phyloP scores from a whole-genome alignment of 1,284 basidiomycete genomes.

The Gomphus bonarii region DNA sequence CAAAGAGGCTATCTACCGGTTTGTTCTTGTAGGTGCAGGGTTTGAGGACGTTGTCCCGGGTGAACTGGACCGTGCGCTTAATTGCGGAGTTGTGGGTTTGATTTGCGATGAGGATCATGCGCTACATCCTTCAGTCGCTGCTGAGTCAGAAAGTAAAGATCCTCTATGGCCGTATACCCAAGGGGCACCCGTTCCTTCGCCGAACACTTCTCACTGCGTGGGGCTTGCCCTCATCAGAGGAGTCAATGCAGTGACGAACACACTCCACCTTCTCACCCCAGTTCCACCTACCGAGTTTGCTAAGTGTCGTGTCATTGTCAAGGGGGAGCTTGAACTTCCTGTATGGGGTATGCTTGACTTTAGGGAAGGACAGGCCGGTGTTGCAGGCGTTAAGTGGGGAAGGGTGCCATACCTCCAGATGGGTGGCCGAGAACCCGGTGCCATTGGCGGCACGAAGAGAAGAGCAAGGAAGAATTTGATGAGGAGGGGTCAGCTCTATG shows the following conservation, averaged over 20 bases:
- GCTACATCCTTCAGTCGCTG: background rate
- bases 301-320: conserved; percentile 47
- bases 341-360: conserved; percentile 83
- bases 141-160: background rate
- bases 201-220: conserved; percentile 46
- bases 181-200: conserved; percentile 39
- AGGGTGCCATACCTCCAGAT: conserved; percentile 78
- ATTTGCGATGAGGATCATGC: conserved; percentile 36
- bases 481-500: conserved; percentile 65
- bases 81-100: conserved; percentile 74
- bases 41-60: conserved; percentile 60
- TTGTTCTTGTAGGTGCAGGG: conserved; percentile 61
- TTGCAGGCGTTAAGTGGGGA: conserved; percentile 46
- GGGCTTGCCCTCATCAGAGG: conserved; percentile 71
- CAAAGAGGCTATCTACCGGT: conserved; percentile 40
- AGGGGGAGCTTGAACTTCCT: conserved; percentile 83
- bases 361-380: conserved; percentile 29
- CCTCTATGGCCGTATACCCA: conserved; percentile 45
- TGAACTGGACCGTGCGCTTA: conserved; percentile 65
- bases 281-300: conserved; percentile 38
- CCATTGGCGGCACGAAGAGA: conserved; percentile 55
- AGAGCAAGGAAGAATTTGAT: conserved; percentile 82
- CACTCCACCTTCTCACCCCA: conserved; percentile 70
- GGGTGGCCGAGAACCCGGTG: conserved; percentile 48
- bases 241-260: conserved; percentile 20